A percentile compares a stretch with the other conserved stretches of the same genome.
phyloP scores from a whole-genome alignment of 129 eudicot genomes.

The Solidago caesia region DNA sequence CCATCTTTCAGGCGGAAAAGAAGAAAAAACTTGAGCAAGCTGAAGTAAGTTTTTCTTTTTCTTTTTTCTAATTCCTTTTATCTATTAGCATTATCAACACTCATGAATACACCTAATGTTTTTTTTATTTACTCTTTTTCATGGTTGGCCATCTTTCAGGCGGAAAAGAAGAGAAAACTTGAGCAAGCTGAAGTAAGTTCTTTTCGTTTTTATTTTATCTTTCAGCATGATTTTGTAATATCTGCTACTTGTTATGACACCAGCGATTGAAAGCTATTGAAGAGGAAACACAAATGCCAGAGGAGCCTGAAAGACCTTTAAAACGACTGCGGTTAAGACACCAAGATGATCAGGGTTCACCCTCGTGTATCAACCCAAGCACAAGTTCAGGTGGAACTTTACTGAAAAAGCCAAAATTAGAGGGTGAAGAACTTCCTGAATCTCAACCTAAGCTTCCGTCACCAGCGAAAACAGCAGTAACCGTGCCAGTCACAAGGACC shows the following conservation, averaged over 20 bases:
- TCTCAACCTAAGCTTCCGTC: slow-evolving; percentile 22
- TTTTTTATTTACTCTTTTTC: not conserved
- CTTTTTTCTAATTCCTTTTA: slow-evolving; percentile 12
- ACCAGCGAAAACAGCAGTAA: slow-evolving; percentile 10
- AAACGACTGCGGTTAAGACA: slow-evolving; percentile 56
- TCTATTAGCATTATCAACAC: slow-evolving; percentile 10
- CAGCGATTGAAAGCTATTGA: slow-evolving; percentile 39
- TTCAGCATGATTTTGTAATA: slow-evolving; percentile 8
- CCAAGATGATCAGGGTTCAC: slow-evolving; percentile 48
- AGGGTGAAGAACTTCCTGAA: slow-evolving; percentile 22
- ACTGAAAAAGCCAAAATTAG: slow-evolving; percentile 30
- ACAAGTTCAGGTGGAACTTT: slow-evolving; percentile 13
- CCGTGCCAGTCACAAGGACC: slow-evolving; percentile 16
- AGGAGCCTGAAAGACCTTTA: slow-evolving; percentile 61
- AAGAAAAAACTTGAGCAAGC: slow-evolving; percentile 23
- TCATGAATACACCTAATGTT: slow-evolving; percentile 1
- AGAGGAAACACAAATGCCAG: slow-evolving; percentile 49
- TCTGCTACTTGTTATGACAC: not conserved
- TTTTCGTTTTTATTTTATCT: slow-evolving; percentile 15
- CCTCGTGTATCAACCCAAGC: slow-evolving; percentile 33
- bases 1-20: slow-evolving; percentile 27
- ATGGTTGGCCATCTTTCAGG: slow-evolving; percentile 27
- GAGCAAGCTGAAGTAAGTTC: slow-evolving; percentile 38
- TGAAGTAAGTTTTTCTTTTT: slow-evolving; percentile 29
- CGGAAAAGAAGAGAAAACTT: slow-evolving; percentile 1